Conservation (phyloP, 495 filamentous ascomycete species). For the Aspergillus baeticus region DNA sequence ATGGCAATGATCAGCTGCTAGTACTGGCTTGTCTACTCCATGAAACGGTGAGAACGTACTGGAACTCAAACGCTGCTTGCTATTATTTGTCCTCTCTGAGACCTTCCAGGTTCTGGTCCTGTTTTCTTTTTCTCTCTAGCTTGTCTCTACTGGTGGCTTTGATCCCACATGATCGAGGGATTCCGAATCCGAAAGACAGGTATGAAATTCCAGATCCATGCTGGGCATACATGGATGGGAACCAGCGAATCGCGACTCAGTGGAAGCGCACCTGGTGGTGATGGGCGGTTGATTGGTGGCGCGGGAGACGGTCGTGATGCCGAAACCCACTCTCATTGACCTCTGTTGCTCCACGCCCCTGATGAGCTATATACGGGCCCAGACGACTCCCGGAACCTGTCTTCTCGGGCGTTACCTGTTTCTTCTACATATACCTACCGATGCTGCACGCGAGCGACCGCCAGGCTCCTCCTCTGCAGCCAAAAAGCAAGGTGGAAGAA, state of each 20-base stretch:
- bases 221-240: conserved; percentile 11
- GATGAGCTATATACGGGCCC: conserved; percentile 1
- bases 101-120: not conserved
- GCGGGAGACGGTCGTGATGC: conserved; percentile 9
- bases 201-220: conserved; percentile 12
- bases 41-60: not conserved
- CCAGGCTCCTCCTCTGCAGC: not conserved
- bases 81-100: not conserved
- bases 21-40: not conserved
- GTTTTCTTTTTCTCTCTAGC: not conserved
- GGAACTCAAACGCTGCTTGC: too few relatives aligned
- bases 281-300: conserved; percentile 20
- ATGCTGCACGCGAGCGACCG: not conserved
- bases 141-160: not conserved
- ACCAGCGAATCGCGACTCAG: conserved; percentile 36
- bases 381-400: not conserved
- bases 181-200: conserved; percentile 7
- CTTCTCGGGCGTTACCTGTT: not conserved
- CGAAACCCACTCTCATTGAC: conserved; percentile 11
- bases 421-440: not conserved
- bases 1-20: not conserved
- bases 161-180: conserved; percentile 7
- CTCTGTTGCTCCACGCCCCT: not conserved
- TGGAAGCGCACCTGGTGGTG: conserved; percentile 55
- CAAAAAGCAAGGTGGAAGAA: not conserved